A percentile compares a stretch with the other conserved stretches of the same genome.
These are phyloP conservation scores for Malassezia dermatis DNA, from an alignment of 1,284 basidiomycete species.

Conservation along the genomic window DNA sequence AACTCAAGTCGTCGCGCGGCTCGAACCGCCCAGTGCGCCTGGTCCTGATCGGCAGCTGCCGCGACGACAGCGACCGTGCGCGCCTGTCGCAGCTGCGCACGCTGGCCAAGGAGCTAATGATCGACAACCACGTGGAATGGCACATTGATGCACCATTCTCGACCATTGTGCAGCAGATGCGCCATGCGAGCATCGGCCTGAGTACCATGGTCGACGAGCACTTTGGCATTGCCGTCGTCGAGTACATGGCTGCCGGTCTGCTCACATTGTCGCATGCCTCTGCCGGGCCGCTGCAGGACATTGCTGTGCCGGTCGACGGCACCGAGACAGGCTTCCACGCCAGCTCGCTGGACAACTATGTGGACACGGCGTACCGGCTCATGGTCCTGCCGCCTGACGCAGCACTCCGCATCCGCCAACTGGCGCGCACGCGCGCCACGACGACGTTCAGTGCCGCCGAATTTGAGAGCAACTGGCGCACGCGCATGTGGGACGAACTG, in stretches of 20 bases:
- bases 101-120: conserved; percentile 58
- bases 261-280: conserved; percentile 87
- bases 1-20: conserved; percentile 16
- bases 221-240: conserved; percentile 95
- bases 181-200: conserved; percentile 67
- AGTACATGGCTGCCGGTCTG: conserved; percentile 88
- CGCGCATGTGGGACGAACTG: conserved; percentile 9
- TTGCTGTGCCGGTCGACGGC: conserved; percentile 63
- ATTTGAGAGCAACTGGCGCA: conserved; percentile 8
- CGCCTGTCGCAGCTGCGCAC: conserved; percentile 59
- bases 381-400: conserved; percentile 57
- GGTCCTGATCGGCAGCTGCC: conserved; percentile 70
- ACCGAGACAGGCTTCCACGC: conserved; percentile 79
- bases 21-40: conserved; percentile 12
- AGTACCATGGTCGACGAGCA: conserved; percentile 99
- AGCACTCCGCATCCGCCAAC: conserved; percentile 57
- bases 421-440: conserved; percentile 39
- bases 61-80: conserved; percentile 64
- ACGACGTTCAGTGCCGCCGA: conserved; percentile 34
- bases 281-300: conserved; percentile 81
- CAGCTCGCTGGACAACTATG: conserved; percentile 60
- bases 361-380: conserved; percentile 59
- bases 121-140: conserved; percentile 64
- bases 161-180: conserved; percentile 61
- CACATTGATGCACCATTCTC: conserved; percentile 72